These are phyloP conservation scores for Cinchona pubescens DNA, from an alignment of 257 asterid genomes.

Conservation along the genomic window DNA sequence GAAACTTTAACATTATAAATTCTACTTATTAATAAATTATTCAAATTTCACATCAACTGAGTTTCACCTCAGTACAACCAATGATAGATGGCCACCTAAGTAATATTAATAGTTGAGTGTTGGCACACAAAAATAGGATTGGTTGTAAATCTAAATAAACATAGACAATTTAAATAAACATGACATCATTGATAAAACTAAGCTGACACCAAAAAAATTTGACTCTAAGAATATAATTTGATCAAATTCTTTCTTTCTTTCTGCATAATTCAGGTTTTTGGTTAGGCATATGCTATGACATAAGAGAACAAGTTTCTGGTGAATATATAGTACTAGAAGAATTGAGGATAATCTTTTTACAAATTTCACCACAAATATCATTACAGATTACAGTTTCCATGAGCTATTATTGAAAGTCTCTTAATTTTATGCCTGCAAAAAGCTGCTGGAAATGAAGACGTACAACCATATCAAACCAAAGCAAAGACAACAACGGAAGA, in stretches of 20 bases:
- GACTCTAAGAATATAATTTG: too few species aligned
- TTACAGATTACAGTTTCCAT: neutral
- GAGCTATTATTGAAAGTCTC: neutral
- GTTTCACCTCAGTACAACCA: too few species aligned
- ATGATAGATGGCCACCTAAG: too few species aligned
- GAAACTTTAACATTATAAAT: too few species aligned
- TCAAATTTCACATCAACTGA: too few species aligned
- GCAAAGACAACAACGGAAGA: neutral
- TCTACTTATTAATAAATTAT: too few species aligned
- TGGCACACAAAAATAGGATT: too few species aligned
- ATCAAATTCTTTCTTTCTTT: neutral
- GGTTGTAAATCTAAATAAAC: too few species aligned
- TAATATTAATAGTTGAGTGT: too few species aligned
- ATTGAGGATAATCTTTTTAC: neutral
- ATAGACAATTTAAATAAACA: too few species aligned
- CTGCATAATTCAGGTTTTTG: neutral
- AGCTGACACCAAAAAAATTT: too few species aligned
- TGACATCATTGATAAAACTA: too few species aligned
- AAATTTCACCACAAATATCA: neutral
- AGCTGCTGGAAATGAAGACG: slow-evolving; percentile 4
- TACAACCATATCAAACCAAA: neutral
- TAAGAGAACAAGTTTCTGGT: neutral
- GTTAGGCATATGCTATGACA: neutral
- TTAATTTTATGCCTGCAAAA: neutral
- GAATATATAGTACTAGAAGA: neutral